A percentile compares a stretch with the other conserved stretches of the same genome.
phyloP scores from a whole-genome alignment of 331 rosid genomes.

The Quercus phellos region DNA sequence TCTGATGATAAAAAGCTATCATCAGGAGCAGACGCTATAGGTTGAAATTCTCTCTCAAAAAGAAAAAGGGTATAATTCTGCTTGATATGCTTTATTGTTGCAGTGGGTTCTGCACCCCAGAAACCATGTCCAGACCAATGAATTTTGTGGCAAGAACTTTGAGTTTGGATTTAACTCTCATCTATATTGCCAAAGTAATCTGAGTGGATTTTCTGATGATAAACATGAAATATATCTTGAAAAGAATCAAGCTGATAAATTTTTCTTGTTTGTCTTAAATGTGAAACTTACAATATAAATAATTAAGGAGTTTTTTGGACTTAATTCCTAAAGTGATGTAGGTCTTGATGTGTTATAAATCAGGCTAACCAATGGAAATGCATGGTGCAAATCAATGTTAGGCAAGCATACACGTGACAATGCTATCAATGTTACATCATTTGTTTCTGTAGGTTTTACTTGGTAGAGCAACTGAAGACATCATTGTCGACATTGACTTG shows the following conservation, averaged over 20 bases:
- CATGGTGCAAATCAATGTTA: slow-evolving; percentile 5
- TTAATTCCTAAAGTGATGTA: neutral
- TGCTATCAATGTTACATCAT: slow-evolving; percentile 17
- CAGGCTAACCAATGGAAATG: slow-evolving; percentile 11
- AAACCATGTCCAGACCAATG: slow-evolving; percentile 1
- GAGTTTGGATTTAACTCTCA: neutral
- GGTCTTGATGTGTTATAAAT: neutral
- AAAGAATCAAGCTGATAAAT: neutral
- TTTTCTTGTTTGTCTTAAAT: neutral
- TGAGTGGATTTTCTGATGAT: neutral
- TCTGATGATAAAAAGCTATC: too few relatives aligned
- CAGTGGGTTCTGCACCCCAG: neutral
- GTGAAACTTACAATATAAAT: neutral
- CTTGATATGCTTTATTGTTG: neutral
- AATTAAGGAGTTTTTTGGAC: neutral
- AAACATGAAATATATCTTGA: neutral
- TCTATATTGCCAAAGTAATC: slow-evolving; percentile 2
- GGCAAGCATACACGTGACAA: neutral
- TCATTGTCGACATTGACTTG: slow-evolving; percentile 81
- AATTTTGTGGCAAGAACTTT: slow-evolving; percentile 9
- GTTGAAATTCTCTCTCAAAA: too few relatives aligned
- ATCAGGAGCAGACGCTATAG: too few relatives aligned
- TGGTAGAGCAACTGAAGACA: slow-evolving; percentile 77
- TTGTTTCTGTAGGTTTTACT: slow-evolving; percentile 62
- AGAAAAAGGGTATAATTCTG: neutral